phyloP scores from a whole-genome alignment of 371 early-diverging fungal species.

The Chytridium lagenaria region DNA sequence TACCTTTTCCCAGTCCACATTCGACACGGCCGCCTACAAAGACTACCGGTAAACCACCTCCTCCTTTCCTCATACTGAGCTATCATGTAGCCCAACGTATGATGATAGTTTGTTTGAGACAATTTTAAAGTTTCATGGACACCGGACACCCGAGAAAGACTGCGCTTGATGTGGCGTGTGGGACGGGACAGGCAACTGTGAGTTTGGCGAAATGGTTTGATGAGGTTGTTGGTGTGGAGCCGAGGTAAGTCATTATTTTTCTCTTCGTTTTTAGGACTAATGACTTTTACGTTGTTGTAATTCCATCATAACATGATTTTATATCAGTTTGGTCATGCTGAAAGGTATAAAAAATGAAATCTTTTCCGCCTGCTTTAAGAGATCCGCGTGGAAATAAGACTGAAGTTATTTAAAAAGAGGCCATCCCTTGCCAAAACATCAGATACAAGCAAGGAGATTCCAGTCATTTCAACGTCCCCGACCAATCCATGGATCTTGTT shows the following conservation, averaged over 20 bases:
- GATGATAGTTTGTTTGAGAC: neutral
- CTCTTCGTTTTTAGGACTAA: neutral
- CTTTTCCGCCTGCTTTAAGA: too few relatives aligned
- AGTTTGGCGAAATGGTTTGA: neutral
- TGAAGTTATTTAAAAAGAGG: neutral
- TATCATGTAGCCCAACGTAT: conserved; percentile 12
- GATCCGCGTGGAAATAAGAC: too few relatives aligned
- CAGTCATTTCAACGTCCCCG: neutral
- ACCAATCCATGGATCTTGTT: conserved; percentile 17
- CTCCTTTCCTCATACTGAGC: neutral
- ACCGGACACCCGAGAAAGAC: neutral
- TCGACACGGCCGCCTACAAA: neutral
- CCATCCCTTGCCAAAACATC: neutral
- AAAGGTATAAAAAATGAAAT: conserved; percentile 6
- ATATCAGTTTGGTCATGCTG: conserved; percentile 1
- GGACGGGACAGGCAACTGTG: conserved; percentile 17
- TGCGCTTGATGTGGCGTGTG: conserved; percentile 16
- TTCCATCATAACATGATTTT: too few relatives aligned
- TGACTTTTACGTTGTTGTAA: neutral
- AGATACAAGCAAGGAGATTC: neutral
- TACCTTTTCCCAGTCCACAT: neutral
- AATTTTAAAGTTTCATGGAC: conserved; percentile 4
- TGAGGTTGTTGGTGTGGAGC: conserved; percentile 10
- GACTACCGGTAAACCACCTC: conserved; percentile 4
- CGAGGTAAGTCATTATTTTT: neutral